Conservation (phyloP, 805 yeast species). For the Sungouiella thailandica region DNA sequence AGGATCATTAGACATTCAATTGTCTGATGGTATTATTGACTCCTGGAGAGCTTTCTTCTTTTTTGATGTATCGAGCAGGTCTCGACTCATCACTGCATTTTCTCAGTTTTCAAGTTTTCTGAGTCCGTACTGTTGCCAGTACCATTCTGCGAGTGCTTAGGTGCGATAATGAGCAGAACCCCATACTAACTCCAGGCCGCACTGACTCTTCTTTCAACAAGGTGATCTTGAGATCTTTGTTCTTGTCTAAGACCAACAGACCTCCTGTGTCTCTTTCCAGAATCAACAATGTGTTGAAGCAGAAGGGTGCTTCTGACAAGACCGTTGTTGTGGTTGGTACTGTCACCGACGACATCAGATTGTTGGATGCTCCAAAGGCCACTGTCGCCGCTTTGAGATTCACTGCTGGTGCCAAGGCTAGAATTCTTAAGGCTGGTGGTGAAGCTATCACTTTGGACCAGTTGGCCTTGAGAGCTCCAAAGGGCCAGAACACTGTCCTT, state of each 20-base stretch:
- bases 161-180: constrained; percentile 46
- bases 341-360: constrained; percentile 96
- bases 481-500: constrained; percentile 97
- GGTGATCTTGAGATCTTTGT: constrained; percentile 88
- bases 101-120: too few relatives aligned
- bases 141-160: constrained; percentile 30
- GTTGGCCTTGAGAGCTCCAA: constrained; percentile 98
- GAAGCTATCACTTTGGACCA: constrained; percentile 99
- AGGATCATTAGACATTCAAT: too few relatives aligned
- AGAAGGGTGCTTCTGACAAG: constrained; percentile 82
- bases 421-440: constrained; percentile 98
- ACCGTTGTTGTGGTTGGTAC: constrained; percentile 93
- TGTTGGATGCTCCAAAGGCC: constrained; percentile 90
- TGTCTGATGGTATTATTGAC: too few relatives aligned
- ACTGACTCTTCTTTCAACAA: constrained; percentile 99
- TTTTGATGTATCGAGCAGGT: too few relatives aligned
- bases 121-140: too few relatives aligned
- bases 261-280: constrained; percentile 98
- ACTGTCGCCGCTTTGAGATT: constrained; percentile 99
- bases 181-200: constrained; percentile 66
- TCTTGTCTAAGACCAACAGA: constrained; percentile 98
- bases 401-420: constrained; percentile 98
- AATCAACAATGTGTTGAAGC: constrained; percentile 76
- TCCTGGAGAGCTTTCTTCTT: too few relatives aligned
- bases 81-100: too few relatives aligned